A percentile compares a stretch with the other conserved stretches of the same genome.
These are phyloP conservation scores for Smittium culicis DNA, from an alignment of 371 early-diverging fungal genomes.

Conservation along the genomic window DNA sequence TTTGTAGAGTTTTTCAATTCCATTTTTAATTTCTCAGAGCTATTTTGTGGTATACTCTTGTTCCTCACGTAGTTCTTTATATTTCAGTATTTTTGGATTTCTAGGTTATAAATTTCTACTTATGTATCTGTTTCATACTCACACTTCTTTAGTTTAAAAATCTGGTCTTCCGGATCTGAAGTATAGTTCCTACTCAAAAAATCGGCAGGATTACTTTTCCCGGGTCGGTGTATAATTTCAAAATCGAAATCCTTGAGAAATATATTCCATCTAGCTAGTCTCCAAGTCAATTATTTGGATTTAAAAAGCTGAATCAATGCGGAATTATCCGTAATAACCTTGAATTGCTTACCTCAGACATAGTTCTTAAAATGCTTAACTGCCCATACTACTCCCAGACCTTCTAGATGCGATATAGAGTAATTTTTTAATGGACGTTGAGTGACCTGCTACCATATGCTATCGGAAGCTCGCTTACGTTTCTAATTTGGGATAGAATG, in stretches of 20 bases:
- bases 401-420: constrained; percentile 9
- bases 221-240: constrained; percentile 3
- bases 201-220: not conserved
- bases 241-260: constrained; percentile 2
- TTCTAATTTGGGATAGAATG: not conserved
- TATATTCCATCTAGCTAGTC: constrained; percentile 1
- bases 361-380: constrained; percentile 1
- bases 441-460: not conserved
- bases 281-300: not conserved
- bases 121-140: not conserved
- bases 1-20: constrained; percentile 1
- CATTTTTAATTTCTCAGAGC: not conserved
- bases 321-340: not conserved
- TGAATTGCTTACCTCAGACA: not conserved
- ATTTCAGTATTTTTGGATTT: not conserved
- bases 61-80: not conserved
- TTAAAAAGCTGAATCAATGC: constrained; percentile 1
- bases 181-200: not conserved
- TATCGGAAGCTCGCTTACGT: not conserved
- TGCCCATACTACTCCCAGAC: not conserved
- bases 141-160: not conserved
- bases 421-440: constrained; percentile 1
- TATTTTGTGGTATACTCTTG: not conserved
- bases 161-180: not conserved
- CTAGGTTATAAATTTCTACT: constrained; percentile 4